These are phyloP conservation scores for Tulasnella sp. DNA, from an alignment of 768 basidiomycete genomes.

Conservation along the genomic window DNA sequence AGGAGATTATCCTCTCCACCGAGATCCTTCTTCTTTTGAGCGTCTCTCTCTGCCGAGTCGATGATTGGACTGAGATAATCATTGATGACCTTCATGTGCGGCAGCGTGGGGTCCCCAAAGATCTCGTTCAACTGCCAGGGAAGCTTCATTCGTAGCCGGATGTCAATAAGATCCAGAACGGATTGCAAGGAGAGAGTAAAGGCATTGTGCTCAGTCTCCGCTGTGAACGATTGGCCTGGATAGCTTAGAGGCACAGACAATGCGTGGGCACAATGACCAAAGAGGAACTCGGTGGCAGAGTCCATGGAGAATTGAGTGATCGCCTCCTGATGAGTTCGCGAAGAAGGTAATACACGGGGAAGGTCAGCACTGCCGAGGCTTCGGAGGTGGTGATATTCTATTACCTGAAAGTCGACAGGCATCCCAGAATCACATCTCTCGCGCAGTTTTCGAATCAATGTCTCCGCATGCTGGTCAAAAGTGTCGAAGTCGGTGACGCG, in stretches of 20 bases:
- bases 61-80: slow-evolving; percentile 46
- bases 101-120: slow-evolving; percentile 31
- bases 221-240: slow-evolving; percentile 30
- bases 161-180: not conserved
- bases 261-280: slow-evolving; percentile 45
- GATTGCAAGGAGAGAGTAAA: not conserved
- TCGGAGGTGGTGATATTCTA: not conserved
- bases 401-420: slow-evolving; percentile 49
- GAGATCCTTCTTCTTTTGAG: no score
- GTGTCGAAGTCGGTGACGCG: slow-evolving; percentile 51
- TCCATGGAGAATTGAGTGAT: slow-evolving; percentile 55
- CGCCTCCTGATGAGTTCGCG: slow-evolving; percentile 28
- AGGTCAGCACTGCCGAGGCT: no score
- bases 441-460: slow-evolving; percentile 35
- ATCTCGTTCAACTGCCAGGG: slow-evolving; percentile 37
- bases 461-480: slow-evolving; percentile 42
- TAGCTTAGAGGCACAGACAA: slow-evolving; percentile 20
- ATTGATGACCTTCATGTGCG: slow-evolving; percentile 36
- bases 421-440: slow-evolving; percentile 35
- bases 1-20: no score
- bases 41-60: no score
- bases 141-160: slow-evolving; percentile 19
- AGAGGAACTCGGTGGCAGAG: slow-evolving; percentile 54
- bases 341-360: not conserved
- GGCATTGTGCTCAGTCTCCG: not conserved